Conservation (phyloP, 148 eudicot species). For the Dysphania ambrosioides region DNA sequence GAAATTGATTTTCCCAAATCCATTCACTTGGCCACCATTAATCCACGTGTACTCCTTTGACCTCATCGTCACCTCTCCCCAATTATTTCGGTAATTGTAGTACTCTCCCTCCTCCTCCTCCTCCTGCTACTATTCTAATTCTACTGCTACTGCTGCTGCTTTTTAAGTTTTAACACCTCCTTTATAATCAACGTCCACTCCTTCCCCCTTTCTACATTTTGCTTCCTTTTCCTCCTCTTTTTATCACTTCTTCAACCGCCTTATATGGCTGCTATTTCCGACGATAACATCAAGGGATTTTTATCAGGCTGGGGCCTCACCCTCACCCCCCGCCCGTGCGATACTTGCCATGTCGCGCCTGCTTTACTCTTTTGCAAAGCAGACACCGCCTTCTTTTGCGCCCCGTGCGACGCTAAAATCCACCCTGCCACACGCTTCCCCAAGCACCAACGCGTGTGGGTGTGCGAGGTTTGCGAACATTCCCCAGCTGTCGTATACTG, state of each 20-base stretch:
- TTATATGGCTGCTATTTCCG: neutral
- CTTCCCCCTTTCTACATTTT: neutral
- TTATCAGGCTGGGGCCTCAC: conserved; percentile 38
- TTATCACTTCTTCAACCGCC: neutral
- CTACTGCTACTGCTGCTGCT: too few relatives aligned
- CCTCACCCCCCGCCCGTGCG: conserved; percentile 46
- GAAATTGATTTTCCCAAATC: conserved; percentile 16
- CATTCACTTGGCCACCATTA: conserved; percentile 18
- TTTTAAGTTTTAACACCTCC: too few relatives aligned
- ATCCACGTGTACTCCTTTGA: conserved; percentile 31
- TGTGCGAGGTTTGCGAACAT: conserved; percentile 85
- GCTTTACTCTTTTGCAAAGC: conserved; percentile 59
- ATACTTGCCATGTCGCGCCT: conserved; percentile 49
- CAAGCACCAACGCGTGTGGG: conserved; percentile 69
- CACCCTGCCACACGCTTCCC: conserved; percentile 42
- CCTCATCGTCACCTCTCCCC: conserved; percentile 24
- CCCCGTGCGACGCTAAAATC: conserved; percentile 52
- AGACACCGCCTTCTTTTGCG: conserved; percentile 62
- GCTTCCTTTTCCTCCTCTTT: neutral
- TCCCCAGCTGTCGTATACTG: conserved; percentile 70
- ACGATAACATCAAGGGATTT: conserved; percentile 18
- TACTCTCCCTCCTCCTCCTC: too few relatives aligned
- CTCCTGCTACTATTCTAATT: too few relatives aligned
- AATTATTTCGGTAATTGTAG: conserved; percentile 10
- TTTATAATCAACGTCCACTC: too few relatives aligned